A percentile compares a stretch with the other conserved stretches of the same genome.
Evolutionary conservation across 345 rosid species (phyloP).

Genomic region (Linum trigynum): DNA sequence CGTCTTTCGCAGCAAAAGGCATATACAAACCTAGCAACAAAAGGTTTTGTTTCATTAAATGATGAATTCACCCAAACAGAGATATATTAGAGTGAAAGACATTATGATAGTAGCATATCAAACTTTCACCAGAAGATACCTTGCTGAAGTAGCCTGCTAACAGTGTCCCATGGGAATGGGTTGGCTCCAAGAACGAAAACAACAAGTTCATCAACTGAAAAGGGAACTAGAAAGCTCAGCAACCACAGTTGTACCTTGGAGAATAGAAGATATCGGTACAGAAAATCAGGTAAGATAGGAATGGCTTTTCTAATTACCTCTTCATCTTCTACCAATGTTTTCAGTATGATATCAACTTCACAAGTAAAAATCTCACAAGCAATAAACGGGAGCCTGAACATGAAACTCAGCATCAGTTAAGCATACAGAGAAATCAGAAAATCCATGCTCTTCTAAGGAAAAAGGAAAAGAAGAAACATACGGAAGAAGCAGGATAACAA

Average conservation of each 20-base stretch:
- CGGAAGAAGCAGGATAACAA: neutral
- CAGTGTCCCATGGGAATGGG: constrained; percentile 46
- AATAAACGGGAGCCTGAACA: constrained; percentile 72
- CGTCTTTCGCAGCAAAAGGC: constrained; percentile 76
- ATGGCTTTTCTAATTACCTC: constrained; percentile 39
- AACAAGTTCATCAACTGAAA: constrained; percentile 74
- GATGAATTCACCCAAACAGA: neutral
- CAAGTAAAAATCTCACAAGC: constrained; percentile 92
- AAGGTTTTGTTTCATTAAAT: neutral
- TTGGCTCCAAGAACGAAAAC: constrained; percentile 72
- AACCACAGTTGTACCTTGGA: neutral
- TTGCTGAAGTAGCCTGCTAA: constrained; percentile 93
- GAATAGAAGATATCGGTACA: constrained; percentile 2
- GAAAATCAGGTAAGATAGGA: constrained; percentile 2
- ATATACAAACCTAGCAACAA: constrained; percentile 64
- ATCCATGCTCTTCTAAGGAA: neutral
- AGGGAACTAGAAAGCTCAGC: constrained; percentile 18
- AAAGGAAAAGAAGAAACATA: constrained; percentile 8
- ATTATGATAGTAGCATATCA: neutral
- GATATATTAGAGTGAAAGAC: neutral
- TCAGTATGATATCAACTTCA: constrained; percentile 85
- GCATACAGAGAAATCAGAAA: neutral
- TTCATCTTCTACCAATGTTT: constrained; percentile 79
- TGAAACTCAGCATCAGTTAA: constrained; percentile 3
- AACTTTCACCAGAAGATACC: constrained; percentile 36